Evolutionary conservation across 140 eudicot species (phyloP), one percentile per base, ranked within the genome.

Genomic region (Cichorium intybus): DNA sequence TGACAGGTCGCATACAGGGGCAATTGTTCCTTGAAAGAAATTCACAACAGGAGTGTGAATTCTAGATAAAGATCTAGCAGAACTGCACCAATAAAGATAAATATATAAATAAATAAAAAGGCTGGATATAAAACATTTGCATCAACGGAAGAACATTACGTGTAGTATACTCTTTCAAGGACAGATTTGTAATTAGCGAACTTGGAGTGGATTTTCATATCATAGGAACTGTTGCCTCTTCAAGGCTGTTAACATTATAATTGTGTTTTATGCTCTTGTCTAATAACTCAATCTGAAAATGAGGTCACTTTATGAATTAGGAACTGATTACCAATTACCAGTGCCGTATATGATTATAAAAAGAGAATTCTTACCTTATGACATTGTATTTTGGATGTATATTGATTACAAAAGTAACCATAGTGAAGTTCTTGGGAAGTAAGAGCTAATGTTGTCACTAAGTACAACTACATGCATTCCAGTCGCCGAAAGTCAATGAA

Each of bases 1-100:
- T 73, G 72, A 61, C 12, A 61, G 66, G 50, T 80, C 82, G 24
- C 41, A 15, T 31, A 34, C 71, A 7, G 73, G 39, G 7, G 66
- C 6, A n/a, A 46, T 68, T 69, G 75, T 68, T 73, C 77, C 69
- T 5, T 77, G 75, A 76, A 49, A 79, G 64, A 80, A 85, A 54
- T 80, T 81, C 57, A n/a, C n/a, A n/a, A 81, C 48, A 39, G 97
- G 97, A 61, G 95, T 83, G 62, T 75, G 88, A 76, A 86, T 80
- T 73, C 81, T 78, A 41, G 86, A 66, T 68, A 89, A 73, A 24
- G 95, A 89, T 83, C 97, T 83, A 23, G 97, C 97, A 73, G 97
- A 89, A 77, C 97, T 89, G 62, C 72, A 48, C 10, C 75, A 60
- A 37, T 20, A 45, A 18, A 21, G 29, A 69, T 47, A 55, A 37